phyloP scores from a whole-genome alignment of 495 filamentous ascomycete species.

The Clavariopsis aquatica region DNA sequence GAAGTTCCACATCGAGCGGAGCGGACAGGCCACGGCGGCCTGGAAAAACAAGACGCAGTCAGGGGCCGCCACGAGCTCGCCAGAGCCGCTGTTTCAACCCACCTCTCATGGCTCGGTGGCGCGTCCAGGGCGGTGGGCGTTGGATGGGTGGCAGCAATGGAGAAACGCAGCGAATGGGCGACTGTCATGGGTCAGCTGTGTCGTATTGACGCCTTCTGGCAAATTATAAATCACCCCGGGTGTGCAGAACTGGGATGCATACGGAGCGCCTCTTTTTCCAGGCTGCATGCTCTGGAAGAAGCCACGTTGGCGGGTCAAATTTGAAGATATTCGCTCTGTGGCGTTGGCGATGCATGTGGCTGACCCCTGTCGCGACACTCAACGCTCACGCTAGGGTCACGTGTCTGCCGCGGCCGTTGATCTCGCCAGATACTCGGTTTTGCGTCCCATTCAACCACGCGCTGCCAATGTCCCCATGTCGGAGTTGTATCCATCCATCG shows the following conservation, averaged over 20 bases:
- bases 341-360: background rate
- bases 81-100: background rate
- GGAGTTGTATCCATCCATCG: constrained; percentile 78
- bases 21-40: too few relatives aligned
- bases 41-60: background rate
- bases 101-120: background rate
- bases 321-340: too few relatives aligned
- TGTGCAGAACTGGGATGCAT: too few relatives aligned
- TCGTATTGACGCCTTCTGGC: background rate
- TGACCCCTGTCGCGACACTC: background rate
- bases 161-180: background rate
- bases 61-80: background rate
- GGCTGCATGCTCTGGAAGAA: too few relatives aligned
- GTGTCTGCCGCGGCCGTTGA: constrained; percentile 13
- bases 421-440: constrained; percentile 1
- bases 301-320: too few relatives aligned
- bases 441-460: constrained; percentile 23
- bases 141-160: background rate
- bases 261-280: too few relatives aligned
- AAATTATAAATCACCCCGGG: background rate
- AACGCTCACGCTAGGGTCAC: constrained; percentile 1
- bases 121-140: background rate
- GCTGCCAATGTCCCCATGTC: constrained; percentile 59
- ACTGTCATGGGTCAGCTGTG: background rate
- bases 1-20: background rate